phyloP scores from a whole-genome alignment of 2,329 filamentous ascomycete genomes.

The Pseudogymnoascus sp. region DNA sequence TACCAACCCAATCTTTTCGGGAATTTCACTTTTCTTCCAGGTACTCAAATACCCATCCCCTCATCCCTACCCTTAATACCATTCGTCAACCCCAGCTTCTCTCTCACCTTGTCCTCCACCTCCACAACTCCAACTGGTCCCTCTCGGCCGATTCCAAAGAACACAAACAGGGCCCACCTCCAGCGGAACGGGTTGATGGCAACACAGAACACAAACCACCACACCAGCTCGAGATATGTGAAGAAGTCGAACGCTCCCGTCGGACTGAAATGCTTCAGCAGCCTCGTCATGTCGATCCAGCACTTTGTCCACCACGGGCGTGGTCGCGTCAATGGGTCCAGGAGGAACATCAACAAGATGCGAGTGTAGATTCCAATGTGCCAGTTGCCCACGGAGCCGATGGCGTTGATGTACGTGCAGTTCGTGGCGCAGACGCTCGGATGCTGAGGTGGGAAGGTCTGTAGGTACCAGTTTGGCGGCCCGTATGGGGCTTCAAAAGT shows the following conservation, averaged over 20 bases:
- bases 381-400: constrained; percentile 77
- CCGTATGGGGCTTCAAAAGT: constrained; percentile 66
- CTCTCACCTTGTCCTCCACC: constrained; percentile 54
- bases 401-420: constrained; percentile 72
- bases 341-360: constrained; percentile 77
- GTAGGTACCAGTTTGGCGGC: constrained; percentile 82
- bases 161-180: constrained; percentile 83
- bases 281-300: constrained; percentile 77
- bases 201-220: constrained; percentile 78
- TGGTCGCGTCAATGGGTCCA: constrained; percentile 68
- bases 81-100: constrained; percentile 39
- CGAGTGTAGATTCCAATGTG: constrained; percentile 87
- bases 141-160: constrained; percentile 62
- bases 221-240: constrained; percentile 75
- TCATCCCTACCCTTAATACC: constrained; percentile 15
- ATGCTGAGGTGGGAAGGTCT: constrained; percentile 71
- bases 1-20: background rate
- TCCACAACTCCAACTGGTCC: constrained; percentile 60
- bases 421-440: constrained; percentile 73
- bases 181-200: constrained; percentile 76
- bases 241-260: constrained; percentile 82
- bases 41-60: background rate
- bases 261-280: constrained; percentile 61
- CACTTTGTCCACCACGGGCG: constrained; percentile 67
- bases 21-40: background rate